Evolutionary conservation across 495 filamentous ascomycete genomes (phyloP).

Genomic region (Penicillium malachiteum): DNA sequence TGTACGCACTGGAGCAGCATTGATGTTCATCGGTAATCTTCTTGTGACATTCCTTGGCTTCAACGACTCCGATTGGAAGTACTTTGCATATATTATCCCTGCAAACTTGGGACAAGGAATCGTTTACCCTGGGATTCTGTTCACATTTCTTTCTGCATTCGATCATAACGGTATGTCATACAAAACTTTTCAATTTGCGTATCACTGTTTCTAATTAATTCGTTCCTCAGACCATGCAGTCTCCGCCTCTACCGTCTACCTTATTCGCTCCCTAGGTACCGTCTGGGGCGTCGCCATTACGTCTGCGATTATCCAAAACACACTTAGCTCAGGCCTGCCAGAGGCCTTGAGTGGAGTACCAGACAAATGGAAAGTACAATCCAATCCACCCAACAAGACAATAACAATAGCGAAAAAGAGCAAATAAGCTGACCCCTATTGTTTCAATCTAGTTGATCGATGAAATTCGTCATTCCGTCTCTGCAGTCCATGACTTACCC

Average conservation of each 20-base stretch:
- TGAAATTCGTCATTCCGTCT: conserved; percentile 61
- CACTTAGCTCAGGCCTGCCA: conserved; percentile 55
- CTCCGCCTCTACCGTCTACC: conserved; percentile 61
- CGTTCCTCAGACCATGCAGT: conserved; percentile 57
- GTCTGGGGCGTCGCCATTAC: conserved; percentile 66
- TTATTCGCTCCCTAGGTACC: conserved; percentile 61
- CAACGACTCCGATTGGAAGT: conserved; percentile 61
- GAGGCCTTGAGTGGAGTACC: conserved; percentile 59
- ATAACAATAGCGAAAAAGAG: too few relatives aligned
- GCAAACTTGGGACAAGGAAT: conserved; percentile 65
- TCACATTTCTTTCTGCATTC: conserved; percentile 62
- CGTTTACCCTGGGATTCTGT: conserved; percentile 61
- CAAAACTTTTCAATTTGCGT: too few relatives aligned
- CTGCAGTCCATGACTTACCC: conserved; percentile 51
- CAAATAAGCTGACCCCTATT: conserved; percentile 20
- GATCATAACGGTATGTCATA: conserved; percentile 53
- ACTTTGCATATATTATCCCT: conserved; percentile 61
- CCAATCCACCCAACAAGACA: conserved; percentile 19
- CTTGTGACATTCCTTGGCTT: conserved; percentile 56
- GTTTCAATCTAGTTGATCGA: conserved; percentile 48
- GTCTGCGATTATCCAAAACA: conserved; percentile 63
- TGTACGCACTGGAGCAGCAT: conserved; percentile 51
- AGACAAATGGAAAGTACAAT: conserved; percentile 64
- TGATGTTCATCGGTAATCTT: conserved; percentile 61
- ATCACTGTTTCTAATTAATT: not conserved